Percentiles rank a stretch among this genome's conserved stretches.
Conservation (phyloP, 2,329 filamentous ascomycete species). For the Fusarium sororula region DNA sequence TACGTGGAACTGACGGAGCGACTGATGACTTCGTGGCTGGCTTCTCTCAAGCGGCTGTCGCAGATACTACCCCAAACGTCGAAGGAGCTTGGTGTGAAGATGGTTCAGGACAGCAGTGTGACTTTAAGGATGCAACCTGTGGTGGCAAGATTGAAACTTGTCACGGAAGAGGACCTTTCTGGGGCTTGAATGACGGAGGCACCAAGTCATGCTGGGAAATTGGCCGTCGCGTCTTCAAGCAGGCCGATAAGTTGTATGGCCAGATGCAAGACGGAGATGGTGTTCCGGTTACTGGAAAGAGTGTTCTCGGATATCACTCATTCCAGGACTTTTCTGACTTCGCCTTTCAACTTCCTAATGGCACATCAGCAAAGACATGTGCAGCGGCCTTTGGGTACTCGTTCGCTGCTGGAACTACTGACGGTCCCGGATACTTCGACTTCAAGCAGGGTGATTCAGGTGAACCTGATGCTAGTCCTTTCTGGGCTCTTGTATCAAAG, state of each 20-base stretch:
- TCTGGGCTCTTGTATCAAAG: conserved; percentile 5
- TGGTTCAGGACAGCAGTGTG: background rate
- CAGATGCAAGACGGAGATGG: background rate
- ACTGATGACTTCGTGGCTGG: conserved; percentile 1
- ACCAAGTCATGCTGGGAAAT: conserved; percentile 11
- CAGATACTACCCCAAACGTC: background rate
- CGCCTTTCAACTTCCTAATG: background rate
- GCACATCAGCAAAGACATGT: background rate
- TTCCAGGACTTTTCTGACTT: background rate
- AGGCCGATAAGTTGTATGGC: background rate
- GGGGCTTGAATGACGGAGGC: conserved; percentile 1
- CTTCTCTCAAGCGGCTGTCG: background rate
- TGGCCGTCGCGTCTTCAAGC: background rate
- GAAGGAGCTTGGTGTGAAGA: conserved; percentile 13
- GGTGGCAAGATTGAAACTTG: background rate
- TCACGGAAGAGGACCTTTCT: background rate
- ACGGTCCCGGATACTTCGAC: conserved; percentile 4
- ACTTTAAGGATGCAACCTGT: background rate
- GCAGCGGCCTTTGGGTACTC: background rate
- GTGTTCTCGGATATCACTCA: background rate
- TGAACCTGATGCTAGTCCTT: background rate
- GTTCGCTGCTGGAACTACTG: background rate
- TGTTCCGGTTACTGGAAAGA: background rate
- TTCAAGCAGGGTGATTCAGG: conserved; percentile 6
- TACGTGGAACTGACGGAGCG: background rate